Evolutionary conservation across 2,329 filamentous ascomycete species (phyloP), one percentile per base, ranked within the genome.

Genomic region (Phaeosphaeriaceae sp.): DNA sequence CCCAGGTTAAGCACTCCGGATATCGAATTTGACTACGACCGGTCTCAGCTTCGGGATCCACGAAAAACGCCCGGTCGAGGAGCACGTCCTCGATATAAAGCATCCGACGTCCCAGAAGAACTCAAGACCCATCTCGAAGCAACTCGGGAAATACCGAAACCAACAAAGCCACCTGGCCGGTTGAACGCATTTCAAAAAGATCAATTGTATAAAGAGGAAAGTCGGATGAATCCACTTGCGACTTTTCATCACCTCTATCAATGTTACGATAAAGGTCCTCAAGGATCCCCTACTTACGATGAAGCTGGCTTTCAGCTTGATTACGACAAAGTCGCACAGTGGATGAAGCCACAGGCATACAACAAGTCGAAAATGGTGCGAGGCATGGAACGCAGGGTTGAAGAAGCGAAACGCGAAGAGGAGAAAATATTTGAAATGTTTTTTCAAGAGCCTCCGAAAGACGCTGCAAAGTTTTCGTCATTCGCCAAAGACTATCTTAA

Each of bases 281-380:
- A 62, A 7, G 56, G 56, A 11, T 58, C 57, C 1, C 58, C 58
- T 3, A 63, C 60, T 4, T 65, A 60, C 20, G 60, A 65, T 33
- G 20, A 25, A 5, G 54, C 51, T 1, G 65, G 60, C 1, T 65
- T 52, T 46, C 50, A 57, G 51, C 59, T 67, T 2, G 65, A 63
- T 21, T 60, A 55, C 25, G 48, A 53, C 1, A 58, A 59, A 27
- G 53, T 60, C 10, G 33, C 21, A 5, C 19, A 52, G 19, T 64
- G 58, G 54, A 59, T 56, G 54, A 53, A 54, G 22, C 52, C 44
- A 33, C 10, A 33, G 21, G 27, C 50, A 3, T 54, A 55, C 44
- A 51, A 47, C 25, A 55, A 51, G 33, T 5, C 21, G 9, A 22
- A 42, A 1, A 46, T 47, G 22, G 44, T 51, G 7, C 49, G 52